Evolutionary conservation across 2,329 filamentous ascomycete genomes (phyloP), one percentile per base, ranked within the genome.

Genomic region (Colletotrichum zoysiae): DNA sequence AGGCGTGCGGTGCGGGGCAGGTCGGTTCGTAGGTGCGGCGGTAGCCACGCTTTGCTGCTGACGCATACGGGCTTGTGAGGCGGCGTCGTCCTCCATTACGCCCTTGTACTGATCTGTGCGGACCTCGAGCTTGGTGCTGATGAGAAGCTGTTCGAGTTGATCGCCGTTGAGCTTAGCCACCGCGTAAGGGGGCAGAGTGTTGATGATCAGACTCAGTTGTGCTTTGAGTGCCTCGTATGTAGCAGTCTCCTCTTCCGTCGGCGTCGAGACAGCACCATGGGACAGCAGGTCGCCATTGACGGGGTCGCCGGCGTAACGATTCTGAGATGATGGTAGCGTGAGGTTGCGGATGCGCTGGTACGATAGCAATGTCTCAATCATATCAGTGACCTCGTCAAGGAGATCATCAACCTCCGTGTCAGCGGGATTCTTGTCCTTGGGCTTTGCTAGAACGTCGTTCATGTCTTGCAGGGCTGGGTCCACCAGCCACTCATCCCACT

Each of bases 161-260:
- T 97, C 92, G 12, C 94, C 94, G 76, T 97, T 92, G 73, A 97
- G 84, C 77, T 96, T 95, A 7, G 95, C 91, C 33, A 97, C 92
- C 1, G 93, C 93, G 78, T 94, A 96, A 1, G 95, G 95, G 1
- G 95, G 95, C 14, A 97, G 83, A 50, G 88, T 90, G 74, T 92
- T 87, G 72, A 97, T 88, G 74, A 97, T 89, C 40, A 95, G 84
- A 0, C 89, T 85, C 26, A 97, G 84, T 78, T 95, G 93, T 5
- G 91, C 88, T 78, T 92, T 94, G 64, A 97, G 86, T 35, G 91
- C 87, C 74, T 94, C 87, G 78, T 97, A 97, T 0, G 87, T 89
- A 18, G 83, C 79, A 70, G 84, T 82, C 77, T 90, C 88, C 73
- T 89, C 88, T 74, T 89, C 88, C 16, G 91, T 90, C 11, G 93